A percentile compares a stretch with the other conserved stretches of the same genome.
Evolutionary conservation across 2,329 filamentous ascomycete species (phyloP).

Genomic region (Neodidymelliopsis sp.): DNA sequence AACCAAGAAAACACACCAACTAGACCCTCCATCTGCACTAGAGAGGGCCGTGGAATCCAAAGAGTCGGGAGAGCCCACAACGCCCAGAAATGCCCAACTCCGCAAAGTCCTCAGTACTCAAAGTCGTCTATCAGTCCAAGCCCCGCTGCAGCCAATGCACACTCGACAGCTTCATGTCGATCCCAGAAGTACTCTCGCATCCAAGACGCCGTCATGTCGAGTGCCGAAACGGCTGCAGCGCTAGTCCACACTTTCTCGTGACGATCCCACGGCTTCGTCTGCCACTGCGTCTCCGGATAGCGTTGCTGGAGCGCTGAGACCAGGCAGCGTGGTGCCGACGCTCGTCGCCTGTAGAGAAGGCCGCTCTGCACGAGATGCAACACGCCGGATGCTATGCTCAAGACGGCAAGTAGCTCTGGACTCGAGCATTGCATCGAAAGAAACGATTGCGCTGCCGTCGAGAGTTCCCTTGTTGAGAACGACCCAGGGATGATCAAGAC

Average conservation of each 20-base stretch:
- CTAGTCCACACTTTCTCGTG: slow-evolving; percentile 46
- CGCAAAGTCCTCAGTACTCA: slow-evolving; percentile 24
- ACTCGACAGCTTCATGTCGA: slow-evolving; percentile 40
- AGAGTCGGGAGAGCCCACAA: slow-evolving; percentile 24
- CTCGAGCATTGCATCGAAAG: slow-evolving; percentile 36
- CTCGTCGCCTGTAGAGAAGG: slow-evolving; percentile 36
- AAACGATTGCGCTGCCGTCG: slow-evolving; percentile 35
- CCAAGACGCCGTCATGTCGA: slow-evolving; percentile 45
- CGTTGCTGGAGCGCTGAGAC: slow-evolving; percentile 35
- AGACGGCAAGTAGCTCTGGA: slow-evolving; percentile 34
- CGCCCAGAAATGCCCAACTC: slow-evolving; percentile 8
- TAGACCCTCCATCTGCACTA: slow-evolving; percentile 1
- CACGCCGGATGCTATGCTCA: slow-evolving; percentile 45
- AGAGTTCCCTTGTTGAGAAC: slow-evolving; percentile 32
- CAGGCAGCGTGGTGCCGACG: slow-evolving; percentile 36
- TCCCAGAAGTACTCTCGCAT: slow-evolving; percentile 51
- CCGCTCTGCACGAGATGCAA: slow-evolving; percentile 38
- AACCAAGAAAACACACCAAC: slow-evolving; percentile 5
- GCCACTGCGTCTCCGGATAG: slow-evolving; percentile 42
- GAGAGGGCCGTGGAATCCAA: not conserved
- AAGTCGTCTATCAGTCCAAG: slow-evolving; percentile 36
- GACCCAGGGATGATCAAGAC: slow-evolving; percentile 46
- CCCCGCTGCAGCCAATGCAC: slow-evolving; percentile 38
- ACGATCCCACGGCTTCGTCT: slow-evolving; percentile 37
- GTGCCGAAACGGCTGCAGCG: slow-evolving; percentile 38